Percentiles rank a stretch among this genome's conserved stretches.
Conservation (phyloP, 2,329 filamentous ascomycete genomes). For the Claviceps sp. region DNA sequence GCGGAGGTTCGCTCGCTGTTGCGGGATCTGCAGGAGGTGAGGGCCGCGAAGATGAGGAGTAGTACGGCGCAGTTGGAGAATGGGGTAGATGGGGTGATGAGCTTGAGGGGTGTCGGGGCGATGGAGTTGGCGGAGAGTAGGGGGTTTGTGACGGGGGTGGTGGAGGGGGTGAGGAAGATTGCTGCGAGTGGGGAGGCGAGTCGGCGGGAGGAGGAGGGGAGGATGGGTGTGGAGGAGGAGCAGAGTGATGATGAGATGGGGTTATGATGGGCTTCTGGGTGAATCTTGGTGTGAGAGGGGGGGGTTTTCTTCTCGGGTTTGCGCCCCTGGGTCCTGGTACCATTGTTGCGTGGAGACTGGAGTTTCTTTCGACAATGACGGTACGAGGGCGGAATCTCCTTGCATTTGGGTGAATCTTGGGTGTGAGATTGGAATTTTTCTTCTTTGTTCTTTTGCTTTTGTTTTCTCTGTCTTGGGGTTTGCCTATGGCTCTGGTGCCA, state of each 20-base stretch:
- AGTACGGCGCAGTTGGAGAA: slow-evolving; percentile 60
- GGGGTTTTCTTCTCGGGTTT: background rate
- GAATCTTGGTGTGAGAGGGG: background rate
- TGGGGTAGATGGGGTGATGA: slow-evolving; percentile 57
- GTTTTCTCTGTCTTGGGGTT: background rate
- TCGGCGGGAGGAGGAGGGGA: slow-evolving; percentile 64
- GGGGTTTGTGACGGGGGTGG: slow-evolving; percentile 69
- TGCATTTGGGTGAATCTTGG: too few relatives aligned
- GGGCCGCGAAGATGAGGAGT: slow-evolving; percentile 76
- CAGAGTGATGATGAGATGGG: slow-evolving; percentile 41
- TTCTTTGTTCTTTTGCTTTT: background rate
- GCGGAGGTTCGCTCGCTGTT: slow-evolving; percentile 63
- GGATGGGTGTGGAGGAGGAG: slow-evolving; percentile 48
- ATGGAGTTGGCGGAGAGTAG: slow-evolving; percentile 87
- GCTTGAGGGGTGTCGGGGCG: slow-evolving; percentile 62
- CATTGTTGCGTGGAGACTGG: background rate
- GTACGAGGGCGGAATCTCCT: background rate
- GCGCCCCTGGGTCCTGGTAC: background rate
- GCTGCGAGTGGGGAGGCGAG: slow-evolving; percentile 68
- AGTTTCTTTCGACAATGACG: background rate
- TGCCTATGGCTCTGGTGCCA: too few relatives aligned
- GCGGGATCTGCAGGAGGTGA: slow-evolving; percentile 71
- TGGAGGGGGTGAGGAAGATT: slow-evolving; percentile 77
- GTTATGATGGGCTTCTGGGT: slow-evolving; percentile 9
- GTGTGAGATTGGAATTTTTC: too few relatives aligned